phyloP scores from a whole-genome alignment of 2,329 filamentous ascomycete species.

The Xylariaceae sp. region DNA sequence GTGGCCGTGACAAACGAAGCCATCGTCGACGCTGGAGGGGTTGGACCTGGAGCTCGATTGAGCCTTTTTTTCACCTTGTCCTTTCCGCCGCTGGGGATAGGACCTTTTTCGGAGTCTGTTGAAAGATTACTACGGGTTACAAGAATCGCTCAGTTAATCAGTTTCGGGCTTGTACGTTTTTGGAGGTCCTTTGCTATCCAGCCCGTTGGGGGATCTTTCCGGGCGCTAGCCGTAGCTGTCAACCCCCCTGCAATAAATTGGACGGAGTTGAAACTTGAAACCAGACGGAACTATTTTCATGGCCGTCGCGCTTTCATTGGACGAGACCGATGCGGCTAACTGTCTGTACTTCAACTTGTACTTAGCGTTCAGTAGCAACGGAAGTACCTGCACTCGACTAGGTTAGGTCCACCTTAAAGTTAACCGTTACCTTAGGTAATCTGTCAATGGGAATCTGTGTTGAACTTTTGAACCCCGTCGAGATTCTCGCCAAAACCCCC shows the following conservation, averaged over 20 bases:
- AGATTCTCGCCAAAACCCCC: slow-evolving; percentile 5
- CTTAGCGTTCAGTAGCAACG: too few relatives aligned
- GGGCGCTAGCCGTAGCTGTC: slow-evolving; percentile 36
- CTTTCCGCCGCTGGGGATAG: not conserved
- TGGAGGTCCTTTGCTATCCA: slow-evolving; percentile 13
- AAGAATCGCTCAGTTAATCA: slow-evolving; percentile 6
- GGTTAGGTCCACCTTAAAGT: too few relatives aligned
- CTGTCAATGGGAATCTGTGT: too few relatives aligned
- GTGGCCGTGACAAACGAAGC: slow-evolving; percentile 61
- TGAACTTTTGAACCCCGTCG: not conserved
- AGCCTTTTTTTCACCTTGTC: slow-evolving; percentile 19
- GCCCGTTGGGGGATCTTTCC: slow-evolving; percentile 29
- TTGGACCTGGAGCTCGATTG: slow-evolving; percentile 25
- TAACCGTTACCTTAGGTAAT: too few relatives aligned
- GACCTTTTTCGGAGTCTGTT: slow-evolving; percentile 1
- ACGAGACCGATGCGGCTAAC: too few relatives aligned
- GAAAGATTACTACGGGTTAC: slow-evolving; percentile 3
- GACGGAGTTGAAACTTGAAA: too few relatives aligned
- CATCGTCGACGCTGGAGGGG: slow-evolving; percentile 41
- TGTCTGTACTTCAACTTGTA: too few relatives aligned
- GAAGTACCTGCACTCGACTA: too few relatives aligned
- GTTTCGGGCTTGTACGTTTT: slow-evolving; percentile 22
- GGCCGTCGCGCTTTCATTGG: too few relatives aligned
- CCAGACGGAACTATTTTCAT: too few relatives aligned
- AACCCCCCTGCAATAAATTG: slow-evolving; percentile 51